Percentiles rank a stretch among this genome's conserved stretches.
Conservation (phyloP, 2,329 filamentous ascomycete genomes). For the Pseudonectria buxi region DNA sequence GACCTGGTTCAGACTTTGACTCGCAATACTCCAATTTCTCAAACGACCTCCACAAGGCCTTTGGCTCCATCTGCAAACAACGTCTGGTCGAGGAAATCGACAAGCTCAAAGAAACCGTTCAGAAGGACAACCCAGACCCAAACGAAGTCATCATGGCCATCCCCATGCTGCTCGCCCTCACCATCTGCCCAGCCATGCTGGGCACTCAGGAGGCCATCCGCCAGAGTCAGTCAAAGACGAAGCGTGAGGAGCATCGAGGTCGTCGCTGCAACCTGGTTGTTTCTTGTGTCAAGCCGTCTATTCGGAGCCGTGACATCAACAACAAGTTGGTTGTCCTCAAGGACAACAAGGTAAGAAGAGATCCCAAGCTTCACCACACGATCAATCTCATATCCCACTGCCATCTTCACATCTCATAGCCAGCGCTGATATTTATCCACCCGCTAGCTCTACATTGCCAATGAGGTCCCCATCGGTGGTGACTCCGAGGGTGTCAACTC, state of each 20-base stretch:
- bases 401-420: too few relatives aligned
- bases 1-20: constrained; percentile 4
- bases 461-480: constrained; percentile 20
- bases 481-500: constrained; percentile 25
- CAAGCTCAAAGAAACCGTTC: constrained; percentile 19
- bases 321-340: constrained; percentile 39
- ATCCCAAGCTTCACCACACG: too few relatives aligned
- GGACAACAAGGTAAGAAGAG: constrained; percentile 29
- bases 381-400: too few relatives aligned
- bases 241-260: constrained; percentile 40
- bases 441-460: constrained; percentile 22
- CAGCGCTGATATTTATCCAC: not conserved
- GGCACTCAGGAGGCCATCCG: constrained; percentile 41
- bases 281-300: constrained; percentile 40
- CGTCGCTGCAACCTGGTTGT: constrained; percentile 42
- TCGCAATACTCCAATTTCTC: constrained; percentile 6
- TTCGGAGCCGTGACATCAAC: constrained; percentile 36
- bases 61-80: constrained; percentile 17
- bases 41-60: constrained; percentile 14
- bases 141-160: constrained; percentile 23
- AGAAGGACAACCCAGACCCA: constrained; percentile 20
- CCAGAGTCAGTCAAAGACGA: constrained; percentile 38
- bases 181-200: constrained; percentile 32
- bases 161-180: constrained; percentile 23
- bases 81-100: constrained; percentile 20